Evolutionary conservation across 2,329 filamentous ascomycete genomes (phyloP).

Genomic region (Drechslerella dactyloides): DNA sequence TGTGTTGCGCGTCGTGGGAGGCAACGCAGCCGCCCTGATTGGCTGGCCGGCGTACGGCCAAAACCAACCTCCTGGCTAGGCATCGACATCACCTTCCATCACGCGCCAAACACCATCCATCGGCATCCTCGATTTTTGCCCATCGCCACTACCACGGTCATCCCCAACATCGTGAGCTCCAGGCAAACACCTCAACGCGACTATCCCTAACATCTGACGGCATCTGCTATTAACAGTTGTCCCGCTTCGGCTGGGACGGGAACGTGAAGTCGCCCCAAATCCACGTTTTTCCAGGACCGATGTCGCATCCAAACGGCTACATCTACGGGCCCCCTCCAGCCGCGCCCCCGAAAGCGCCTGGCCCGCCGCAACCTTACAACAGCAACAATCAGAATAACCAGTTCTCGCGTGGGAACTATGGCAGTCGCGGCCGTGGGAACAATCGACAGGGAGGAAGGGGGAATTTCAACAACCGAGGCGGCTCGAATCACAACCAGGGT

Average conservation of each 20-base stretch:
- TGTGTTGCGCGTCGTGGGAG: slow-evolving; percentile 11
- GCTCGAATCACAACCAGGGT: slow-evolving; percentile 24
- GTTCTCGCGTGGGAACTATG: slow-evolving; percentile 46
- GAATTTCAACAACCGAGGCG: slow-evolving; percentile 46
- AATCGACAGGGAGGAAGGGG: slow-evolving; percentile 35
- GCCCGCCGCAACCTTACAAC: slow-evolving; percentile 37
- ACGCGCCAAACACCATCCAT: slow-evolving; percentile 26
- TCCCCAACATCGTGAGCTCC: not conserved
- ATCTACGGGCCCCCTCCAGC: slow-evolving; percentile 50
- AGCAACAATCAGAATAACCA: slow-evolving; percentile 40
- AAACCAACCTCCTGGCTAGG: slow-evolving; percentile 31
- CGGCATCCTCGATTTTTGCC: slow-evolving; percentile 11
- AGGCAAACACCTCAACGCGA: too few species aligned
- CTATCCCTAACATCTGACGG: not conserved
- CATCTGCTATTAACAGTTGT: not conserved
- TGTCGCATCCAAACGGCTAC: slow-evolving; percentile 50
- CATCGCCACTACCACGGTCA: slow-evolving; percentile 4
- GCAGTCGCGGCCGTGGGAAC: slow-evolving; percentile 43
- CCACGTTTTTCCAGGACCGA: slow-evolving; percentile 30
- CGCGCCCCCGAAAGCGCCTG: slow-evolving; percentile 41
- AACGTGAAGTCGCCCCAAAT: slow-evolving; percentile 17
- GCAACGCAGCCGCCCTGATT: slow-evolving; percentile 15
- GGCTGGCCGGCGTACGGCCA: slow-evolving; percentile 9
- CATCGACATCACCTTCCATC: slow-evolving; percentile 39
- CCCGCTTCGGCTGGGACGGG: slow-evolving; percentile 33